Percentiles rank a stretch among this genome's conserved stretches.
Conservation (phyloP, 441 rosid genomes). For the Corymbia calophylla region DNA sequence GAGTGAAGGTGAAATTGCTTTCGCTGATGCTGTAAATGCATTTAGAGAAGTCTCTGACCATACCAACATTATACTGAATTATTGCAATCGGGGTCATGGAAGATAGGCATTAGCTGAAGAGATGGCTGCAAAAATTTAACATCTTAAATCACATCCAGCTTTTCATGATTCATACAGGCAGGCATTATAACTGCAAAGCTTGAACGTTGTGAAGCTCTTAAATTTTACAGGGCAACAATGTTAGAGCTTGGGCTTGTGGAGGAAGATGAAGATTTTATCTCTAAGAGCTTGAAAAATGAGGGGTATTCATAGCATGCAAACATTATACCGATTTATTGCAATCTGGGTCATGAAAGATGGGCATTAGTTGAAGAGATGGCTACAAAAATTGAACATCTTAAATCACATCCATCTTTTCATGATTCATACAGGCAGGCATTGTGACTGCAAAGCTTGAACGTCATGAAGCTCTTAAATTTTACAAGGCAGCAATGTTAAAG, state of each 20-base stretch:
- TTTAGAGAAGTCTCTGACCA: constrained; percentile 51
- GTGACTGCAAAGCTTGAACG: neutral
- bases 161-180: neutral
- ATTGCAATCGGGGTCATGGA: constrained; percentile 85
- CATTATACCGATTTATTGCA: constrained; percentile 60
- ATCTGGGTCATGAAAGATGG: constrained; percentile 82
- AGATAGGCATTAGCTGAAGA: constrained; percentile 87
- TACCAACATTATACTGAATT: constrained; percentile 55
- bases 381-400: constrained; percentile 19
- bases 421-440: neutral
- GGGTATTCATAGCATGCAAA: too few species aligned
- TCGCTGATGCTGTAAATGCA: constrained; percentile 64
- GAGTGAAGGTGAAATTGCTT: constrained; percentile 64
- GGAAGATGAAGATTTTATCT: too few species aligned
- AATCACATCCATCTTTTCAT: neutral
- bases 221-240: neutral
- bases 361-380: constrained; percentile 88
- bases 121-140: constrained; percentile 42
- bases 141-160: neutral
- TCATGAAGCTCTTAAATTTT: neutral
- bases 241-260: neutral
- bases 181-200: neutral
- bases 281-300: too few species aligned
- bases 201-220: neutral
- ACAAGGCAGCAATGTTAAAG: neutral